Evolutionary conservation across 805 yeast genomes (phyloP), one percentile per base, ranked within the genome.

Genomic region (Metschnikowia amazonensis): DNA sequence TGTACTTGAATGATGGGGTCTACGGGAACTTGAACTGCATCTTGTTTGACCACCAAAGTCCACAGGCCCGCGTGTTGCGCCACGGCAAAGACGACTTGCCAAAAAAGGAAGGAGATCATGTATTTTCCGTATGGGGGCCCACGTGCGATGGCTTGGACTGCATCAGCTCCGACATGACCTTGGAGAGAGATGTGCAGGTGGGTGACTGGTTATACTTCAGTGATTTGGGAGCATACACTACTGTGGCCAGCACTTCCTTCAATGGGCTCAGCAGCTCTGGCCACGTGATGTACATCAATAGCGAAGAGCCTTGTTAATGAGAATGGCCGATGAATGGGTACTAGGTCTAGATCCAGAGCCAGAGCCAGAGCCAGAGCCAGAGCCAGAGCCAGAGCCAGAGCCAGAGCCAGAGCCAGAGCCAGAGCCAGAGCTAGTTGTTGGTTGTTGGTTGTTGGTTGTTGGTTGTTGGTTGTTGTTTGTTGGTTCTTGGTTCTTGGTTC

Each of bases 81-180:
- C 50, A 47, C 11, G 52, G 44, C 25, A 21, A 21, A 2, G 36
- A 34, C 3, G 25, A 21, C 25, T 7, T 21, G 24, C n/a, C 17
- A 70, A 64, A 25, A 42, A 46, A 50, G 49, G 49, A 48, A 61
- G 64, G 25, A n/a, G 31, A 36, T 34, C 58, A 64, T 51, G 64
- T 63, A 36, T 84, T 77, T 43, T 86, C 96, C 3, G 76, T 94
- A 49, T 92, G 99, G 99, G 99, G 99, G 5, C 99, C 98, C 36
- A 92, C 98, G 16, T 92, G 99, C 69, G 99, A 92, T 67, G 97
- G 97, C 3, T 74, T 92, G 51, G 99, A 92, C 65, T 85, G 95
- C 64, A 80, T 92, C 47, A 64, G 85, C 16, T 63, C 71, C 38
- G 72, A 69, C 30, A 70, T 80, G 48, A 56, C 55, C 29, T 71